phyloP scores from a whole-genome alignment of 257 asterid species.

The Ilex aquifolium region DNA sequence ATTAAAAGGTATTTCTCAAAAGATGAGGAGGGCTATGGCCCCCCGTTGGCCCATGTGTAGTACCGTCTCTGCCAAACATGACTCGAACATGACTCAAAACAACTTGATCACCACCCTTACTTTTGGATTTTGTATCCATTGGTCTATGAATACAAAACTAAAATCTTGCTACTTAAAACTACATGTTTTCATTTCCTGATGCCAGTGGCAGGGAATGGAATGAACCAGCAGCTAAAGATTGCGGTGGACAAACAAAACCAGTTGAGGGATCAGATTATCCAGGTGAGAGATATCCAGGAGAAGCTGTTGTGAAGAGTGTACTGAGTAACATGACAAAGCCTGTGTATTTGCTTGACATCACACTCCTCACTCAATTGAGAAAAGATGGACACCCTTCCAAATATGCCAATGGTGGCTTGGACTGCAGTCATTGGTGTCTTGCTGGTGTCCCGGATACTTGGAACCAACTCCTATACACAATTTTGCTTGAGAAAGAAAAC shows the following conservation, averaged over 20 bases:
- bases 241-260: constrained; percentile 46
- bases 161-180: too few species aligned
- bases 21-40: too few species aligned
- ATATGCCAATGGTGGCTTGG: constrained; percentile 36
- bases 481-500: constrained; percentile 10
- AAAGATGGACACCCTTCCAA: constrained; percentile 75
- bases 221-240: constrained; percentile 35
- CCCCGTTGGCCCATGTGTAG: too few species aligned
- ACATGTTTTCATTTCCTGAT: constrained; percentile 2
- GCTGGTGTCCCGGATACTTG: constrained; percentile 69
- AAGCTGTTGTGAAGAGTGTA: constrained; percentile 52
- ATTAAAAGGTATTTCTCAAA: too few species aligned
- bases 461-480: constrained; percentile 49
- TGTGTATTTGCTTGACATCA: constrained; percentile 49
- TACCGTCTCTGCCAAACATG: too few species aligned
- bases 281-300: constrained; percentile 46
- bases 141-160: too few species aligned
- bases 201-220: constrained; percentile 61
- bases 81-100: too few species aligned
- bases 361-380: constrained; percentile 56
- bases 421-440: constrained; percentile 84
- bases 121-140: too few species aligned
- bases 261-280: constrained; percentile 45
- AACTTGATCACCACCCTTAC: too few species aligned
- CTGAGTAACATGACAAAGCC: constrained; percentile 41